These are phyloP conservation scores for Sinapis alba DNA, from an alignment of 441 rosid species.

Conservation along the genomic window DNA sequence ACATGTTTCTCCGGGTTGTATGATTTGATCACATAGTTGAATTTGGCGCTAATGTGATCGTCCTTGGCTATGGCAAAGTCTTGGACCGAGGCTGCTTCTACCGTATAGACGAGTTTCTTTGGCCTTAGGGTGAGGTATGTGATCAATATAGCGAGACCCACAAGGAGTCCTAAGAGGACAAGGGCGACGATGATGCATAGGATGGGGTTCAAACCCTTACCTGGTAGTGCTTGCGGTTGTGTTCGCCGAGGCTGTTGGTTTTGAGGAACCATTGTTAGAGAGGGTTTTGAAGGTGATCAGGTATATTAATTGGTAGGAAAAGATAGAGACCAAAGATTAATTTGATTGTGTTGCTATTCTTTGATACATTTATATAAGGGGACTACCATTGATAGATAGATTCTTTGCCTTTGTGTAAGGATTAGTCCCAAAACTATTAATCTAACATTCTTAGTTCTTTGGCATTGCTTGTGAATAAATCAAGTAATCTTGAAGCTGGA, in stretches of 20 bases:
- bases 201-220: conserved; percentile 31
- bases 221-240: conserved; percentile 7
- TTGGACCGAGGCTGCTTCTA: conserved; percentile 60
- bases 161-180: conserved; percentile 50
- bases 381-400: conserved; percentile 11
- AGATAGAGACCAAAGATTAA: conserved; percentile 1
- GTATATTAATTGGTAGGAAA: not conserved
- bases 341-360: conserved; percentile 29
- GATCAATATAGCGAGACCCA: conserved; percentile 64
- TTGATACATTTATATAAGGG: conserved; percentile 27
- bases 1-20: conserved; percentile 61
- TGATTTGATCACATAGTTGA: conserved; percentile 52
- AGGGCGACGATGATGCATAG: conserved; percentile 41
- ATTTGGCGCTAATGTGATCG: conserved; percentile 67
- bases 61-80: conserved; percentile 49
- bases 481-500: conserved; percentile 44
- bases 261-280: conserved; percentile 31
- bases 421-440: conserved; percentile 24
- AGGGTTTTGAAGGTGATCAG: not conserved
- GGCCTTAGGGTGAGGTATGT: conserved; percentile 71
- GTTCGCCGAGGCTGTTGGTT: conserved; percentile 26
- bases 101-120: conserved; percentile 48
- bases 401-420: conserved; percentile 41
- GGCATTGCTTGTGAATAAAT: conserved; percentile 43
- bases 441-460: conserved; percentile 14